phyloP scores from a whole-genome alignment of 108 stramenopile genomes.

The Cyclostephanos invisitatus region DNA sequence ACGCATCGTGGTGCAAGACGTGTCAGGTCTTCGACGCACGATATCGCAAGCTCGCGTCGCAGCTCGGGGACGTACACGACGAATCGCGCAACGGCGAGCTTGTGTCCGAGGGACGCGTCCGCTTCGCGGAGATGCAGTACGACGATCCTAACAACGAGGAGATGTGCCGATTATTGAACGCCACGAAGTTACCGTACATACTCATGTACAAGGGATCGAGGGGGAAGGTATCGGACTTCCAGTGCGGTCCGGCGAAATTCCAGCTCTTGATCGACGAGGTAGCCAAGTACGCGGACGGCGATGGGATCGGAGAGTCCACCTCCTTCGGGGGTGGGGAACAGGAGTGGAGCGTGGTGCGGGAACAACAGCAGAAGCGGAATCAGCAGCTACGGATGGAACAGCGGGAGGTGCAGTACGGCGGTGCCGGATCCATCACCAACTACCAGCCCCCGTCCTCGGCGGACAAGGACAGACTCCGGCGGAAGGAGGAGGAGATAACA shows the following conservation, averaged over 20 bases:
- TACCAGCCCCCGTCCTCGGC: conserved; percentile 2
- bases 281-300: conserved; percentile 31
- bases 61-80: conserved; percentile 41
- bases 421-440: conserved; percentile 11
- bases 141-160: conserved; percentile 52
- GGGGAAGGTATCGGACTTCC: conserved; percentile 51
- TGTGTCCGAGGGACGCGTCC: conserved; percentile 23
- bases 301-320: background rate
- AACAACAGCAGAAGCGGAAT: conserved; percentile 24
- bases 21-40: conserved; percentile 44
- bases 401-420: conserved; percentile 13
- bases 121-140: conserved; percentile 52
- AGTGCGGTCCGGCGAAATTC: conserved; percentile 52
- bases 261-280: conserved; percentile 47
- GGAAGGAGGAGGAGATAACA: conserved; percentile 42
- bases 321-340: conserved; percentile 23
- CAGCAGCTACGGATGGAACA: conserved; percentile 15
- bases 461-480: conserved; percentile 12
- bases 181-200: conserved; percentile 50
- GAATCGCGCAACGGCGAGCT: background rate
- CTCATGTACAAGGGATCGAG: conserved; percentile 43
- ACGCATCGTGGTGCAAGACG: conserved; percentile 55
- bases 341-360: conserved; percentile 44
- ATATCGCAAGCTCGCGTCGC: conserved; percentile 46
- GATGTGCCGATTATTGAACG: conserved; percentile 47